phyloP scores from a whole-genome alignment of 208 protist species.

The Trypanosoma boissoni region DNA sequence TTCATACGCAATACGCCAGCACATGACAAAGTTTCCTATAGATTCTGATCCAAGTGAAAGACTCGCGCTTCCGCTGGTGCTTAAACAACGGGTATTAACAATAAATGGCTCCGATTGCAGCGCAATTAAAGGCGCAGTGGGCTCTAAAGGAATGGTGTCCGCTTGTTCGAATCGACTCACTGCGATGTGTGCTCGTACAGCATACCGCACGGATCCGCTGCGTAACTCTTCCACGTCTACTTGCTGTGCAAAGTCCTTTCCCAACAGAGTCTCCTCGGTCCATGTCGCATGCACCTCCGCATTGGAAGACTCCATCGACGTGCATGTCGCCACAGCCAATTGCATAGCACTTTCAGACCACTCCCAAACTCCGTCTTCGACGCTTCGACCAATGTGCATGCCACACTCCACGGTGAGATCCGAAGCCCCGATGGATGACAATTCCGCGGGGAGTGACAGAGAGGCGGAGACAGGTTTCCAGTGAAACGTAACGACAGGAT shows the following conservation, averaged over 20 bases:
- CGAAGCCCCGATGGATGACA: too few species aligned
- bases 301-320: too few species aligned
- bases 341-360: too few species aligned
- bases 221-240: slow-evolving; percentile 7
- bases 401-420: too few species aligned
- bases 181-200: not conserved
- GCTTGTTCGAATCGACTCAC: not conserved
- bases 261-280: too few species aligned
- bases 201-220: not conserved
- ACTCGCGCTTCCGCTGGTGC: not conserved
- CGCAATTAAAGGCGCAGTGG: not conserved
- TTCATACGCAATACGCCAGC: slow-evolving; percentile 18
- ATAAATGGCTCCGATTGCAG: not conserved
- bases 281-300: too few species aligned
- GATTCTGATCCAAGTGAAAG: not conserved
- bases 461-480: slow-evolving; percentile 14
- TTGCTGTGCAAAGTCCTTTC: not conserved
- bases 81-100: not conserved
- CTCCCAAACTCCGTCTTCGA: too few species aligned
- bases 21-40: not conserved
- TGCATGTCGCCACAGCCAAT: too few species aligned
- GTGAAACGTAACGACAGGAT: slow-evolving; percentile 14
- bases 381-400: too few species aligned
- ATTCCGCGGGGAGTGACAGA: too few species aligned
- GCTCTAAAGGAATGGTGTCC: not conserved